Evolutionary conservation across 768 basidiomycete genomes (phyloP).

Genomic region (Pulveroboletus sp.): DNA sequence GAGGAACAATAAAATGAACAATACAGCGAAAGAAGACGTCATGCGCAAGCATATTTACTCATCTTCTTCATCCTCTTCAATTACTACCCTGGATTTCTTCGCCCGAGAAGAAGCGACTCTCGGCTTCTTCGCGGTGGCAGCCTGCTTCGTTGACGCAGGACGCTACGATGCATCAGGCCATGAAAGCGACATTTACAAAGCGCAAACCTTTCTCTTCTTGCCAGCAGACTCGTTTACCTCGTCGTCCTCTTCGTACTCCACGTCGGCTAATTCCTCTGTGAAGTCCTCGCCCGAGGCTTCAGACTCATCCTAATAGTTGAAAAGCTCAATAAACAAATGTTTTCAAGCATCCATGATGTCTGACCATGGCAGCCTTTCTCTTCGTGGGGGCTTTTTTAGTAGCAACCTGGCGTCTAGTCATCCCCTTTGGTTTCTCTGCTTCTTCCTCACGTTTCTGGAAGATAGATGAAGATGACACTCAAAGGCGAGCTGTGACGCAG

Average conservation of each 20-base stretch:
- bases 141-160: slow-evolving; percentile 40
- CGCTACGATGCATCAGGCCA: slow-evolving; percentile 30
- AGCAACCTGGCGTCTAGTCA: slow-evolving; percentile 40
- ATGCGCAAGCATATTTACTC: slow-evolving; percentile 15
- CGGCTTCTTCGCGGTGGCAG: slow-evolving; percentile 39
- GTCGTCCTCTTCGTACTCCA: slow-evolving; percentile 48
- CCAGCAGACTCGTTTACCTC: slow-evolving; percentile 30
- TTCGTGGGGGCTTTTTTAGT: slow-evolving; percentile 47
- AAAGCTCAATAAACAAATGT: not conserved
- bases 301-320: slow-evolving; percentile 24
- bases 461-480: slow-evolving; percentile 11
- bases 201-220: slow-evolving; percentile 70
- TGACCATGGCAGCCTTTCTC: slow-evolving; percentile 39
- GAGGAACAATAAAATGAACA: slow-evolving; percentile 7
- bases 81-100: slow-evolving; percentile 42
- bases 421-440: slow-evolving; percentile 46
- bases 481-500: slow-evolving; percentile 10
- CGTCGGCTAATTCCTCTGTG: slow-evolving; percentile 38
- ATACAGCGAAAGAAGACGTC: not conserved
- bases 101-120: slow-evolving; percentile 25
- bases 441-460: slow-evolving; percentile 30
- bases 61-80: slow-evolving; percentile 41
- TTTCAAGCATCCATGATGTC: not conserved
- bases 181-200: not conserved
- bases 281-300: slow-evolving; percentile 47